A percentile compares a stretch with the other conserved stretches of the same genome.
Conservation (phyloP, 345 rosid species). For the Syzygium oleosum region DNA sequence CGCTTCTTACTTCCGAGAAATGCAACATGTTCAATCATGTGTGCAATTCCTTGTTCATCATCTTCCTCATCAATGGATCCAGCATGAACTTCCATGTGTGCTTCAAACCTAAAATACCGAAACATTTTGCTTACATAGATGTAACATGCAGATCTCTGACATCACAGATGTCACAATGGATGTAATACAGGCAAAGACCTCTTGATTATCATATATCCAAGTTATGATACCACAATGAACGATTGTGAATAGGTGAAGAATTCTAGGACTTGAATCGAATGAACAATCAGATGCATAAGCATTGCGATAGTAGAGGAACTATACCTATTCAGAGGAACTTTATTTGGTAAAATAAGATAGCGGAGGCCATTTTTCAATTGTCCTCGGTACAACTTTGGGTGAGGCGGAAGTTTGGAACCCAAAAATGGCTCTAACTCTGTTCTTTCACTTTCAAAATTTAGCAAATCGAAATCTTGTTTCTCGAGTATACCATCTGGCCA, state of each 20-base stretch:
- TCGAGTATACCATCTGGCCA: constrained; percentile 79
- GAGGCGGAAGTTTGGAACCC: constrained; percentile 65
- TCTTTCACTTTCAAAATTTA: constrained; percentile 34
- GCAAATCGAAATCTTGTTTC: constrained; percentile 55
- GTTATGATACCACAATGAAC: neutral
- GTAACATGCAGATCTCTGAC: neutral
- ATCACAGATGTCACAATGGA: neutral
- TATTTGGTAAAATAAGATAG: constrained; percentile 91
- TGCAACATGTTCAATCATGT: constrained; percentile 99
- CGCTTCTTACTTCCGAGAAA: constrained; percentile 99
- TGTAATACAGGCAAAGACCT: neutral
- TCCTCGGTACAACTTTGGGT: constrained; percentile 82
- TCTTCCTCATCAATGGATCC: constrained; percentile 98
- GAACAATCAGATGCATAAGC: neutral
- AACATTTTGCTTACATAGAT: constrained; percentile 2
- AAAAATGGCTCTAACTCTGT: constrained; percentile 52
- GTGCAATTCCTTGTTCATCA: constrained; percentile 99
- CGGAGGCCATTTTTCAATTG: constrained; percentile 90
- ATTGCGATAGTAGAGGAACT: neutral
- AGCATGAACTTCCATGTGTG: constrained; percentile 98
- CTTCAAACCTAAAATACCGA: constrained; percentile 71
- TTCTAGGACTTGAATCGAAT: neutral
- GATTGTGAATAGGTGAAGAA: neutral
- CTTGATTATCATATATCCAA: neutral
- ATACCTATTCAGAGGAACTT: constrained; percentile 94